Evolutionary conservation across 2,329 filamentous ascomycete species (phyloP), one percentile per base, ranked within the genome.

Genomic region (Trichoderma sp.): DNA sequence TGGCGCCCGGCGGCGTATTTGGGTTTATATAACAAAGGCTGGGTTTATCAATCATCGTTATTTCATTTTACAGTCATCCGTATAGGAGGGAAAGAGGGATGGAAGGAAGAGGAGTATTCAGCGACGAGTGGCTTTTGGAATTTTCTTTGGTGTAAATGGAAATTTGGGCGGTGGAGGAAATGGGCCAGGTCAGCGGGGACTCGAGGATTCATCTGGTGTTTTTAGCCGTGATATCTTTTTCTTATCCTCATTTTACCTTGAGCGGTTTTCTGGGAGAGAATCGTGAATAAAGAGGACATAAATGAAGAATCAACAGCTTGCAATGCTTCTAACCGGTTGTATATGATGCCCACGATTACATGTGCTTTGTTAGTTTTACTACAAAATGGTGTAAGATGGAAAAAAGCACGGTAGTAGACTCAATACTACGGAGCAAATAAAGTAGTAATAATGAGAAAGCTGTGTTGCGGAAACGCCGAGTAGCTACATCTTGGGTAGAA

Each of bases 1-100:
- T 3, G 69, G 70, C 67, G 66, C 70, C 70, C 29, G 70, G 70
- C 40, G 70, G 70, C 67, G 70, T 69, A 71, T 69, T 57, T 40
- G 59, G 55, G 37, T 69, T 58, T 69, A 43, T 19, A 43, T 67
- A 43, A 55, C 53, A 66, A 49, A 43, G 63, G 40, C 24, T 63
- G 56, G 27, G 61, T 67, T 67, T 37, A 56, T 70, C 27, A 19
- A 31, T 55, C 53, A 55, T 65, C 40, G 35, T 49, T 49, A n/a
- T 65, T 53, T 65, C 40, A 55, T 35, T 43, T 43, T 66, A 58
- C 61, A 35, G 19, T 65, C 47, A 49, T 21, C 37, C 67, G 8
- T 70, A 58, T 52, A 52, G 58, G 58, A 27, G 66, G 58, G 58
- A 35, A 49, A 49, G 53, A 29, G 16, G 37, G 29, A 31, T 35